Conservation (phyloP, 305 asterid species). For the Withania somnifera region DNA sequence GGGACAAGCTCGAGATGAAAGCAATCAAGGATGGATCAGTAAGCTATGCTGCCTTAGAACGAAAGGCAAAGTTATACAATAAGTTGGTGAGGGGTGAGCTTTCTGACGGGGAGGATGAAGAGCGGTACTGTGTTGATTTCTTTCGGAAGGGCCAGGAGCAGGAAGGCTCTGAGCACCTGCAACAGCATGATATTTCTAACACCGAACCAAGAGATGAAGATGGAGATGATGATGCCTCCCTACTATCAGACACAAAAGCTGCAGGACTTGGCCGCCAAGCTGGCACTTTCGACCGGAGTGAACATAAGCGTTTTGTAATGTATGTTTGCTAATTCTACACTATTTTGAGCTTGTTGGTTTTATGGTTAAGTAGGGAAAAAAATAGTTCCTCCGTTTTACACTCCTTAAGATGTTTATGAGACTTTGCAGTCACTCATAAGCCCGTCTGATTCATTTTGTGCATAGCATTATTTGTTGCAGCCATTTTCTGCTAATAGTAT, state of each 20-base stretch:
- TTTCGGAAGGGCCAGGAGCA: conserved; percentile 62
- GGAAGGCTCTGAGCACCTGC: conserved; percentile 22
- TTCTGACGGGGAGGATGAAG: conserved; percentile 90
- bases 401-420: background rate
- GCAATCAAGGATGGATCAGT: conserved; percentile 80
- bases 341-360: background rate
- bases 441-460: background rate
- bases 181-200: conserved; percentile 16
- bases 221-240: conserved; percentile 32
- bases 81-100: conserved; percentile 78
- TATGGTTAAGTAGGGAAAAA: background rate
- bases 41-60: conserved; percentile 87
- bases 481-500: background rate
- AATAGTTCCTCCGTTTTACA: background rate
- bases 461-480: background rate
- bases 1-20: conserved; percentile 93
- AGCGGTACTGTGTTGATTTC: conserved; percentile 92
- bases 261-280: conserved; percentile 50
- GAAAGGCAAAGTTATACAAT: conserved; percentile 61
- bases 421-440: background rate
- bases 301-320: conserved; percentile 84
- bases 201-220: conserved; percentile 28
- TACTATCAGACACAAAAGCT: conserved; percentile 27
- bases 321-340: conserved; percentile 18
- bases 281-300: conserved; percentile 50